Evolutionary conservation across 441 rosid genomes (phyloP), one percentile per base, ranked within the genome.

Genomic region (Eutrema salsugineum): DNA sequence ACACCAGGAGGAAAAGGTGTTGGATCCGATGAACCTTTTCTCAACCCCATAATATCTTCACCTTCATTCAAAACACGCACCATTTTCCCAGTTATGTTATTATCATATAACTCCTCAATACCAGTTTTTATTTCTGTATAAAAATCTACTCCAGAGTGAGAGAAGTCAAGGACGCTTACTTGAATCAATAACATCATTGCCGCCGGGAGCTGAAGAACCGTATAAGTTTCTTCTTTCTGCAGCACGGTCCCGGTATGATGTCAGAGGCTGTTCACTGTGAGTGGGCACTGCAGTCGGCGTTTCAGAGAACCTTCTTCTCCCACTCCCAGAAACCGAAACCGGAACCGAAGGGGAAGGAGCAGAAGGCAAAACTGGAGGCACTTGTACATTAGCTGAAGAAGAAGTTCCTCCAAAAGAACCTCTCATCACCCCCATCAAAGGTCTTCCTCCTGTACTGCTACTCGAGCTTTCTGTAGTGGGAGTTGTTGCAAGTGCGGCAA

Each of bases 1-100:
- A 94, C 99, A 68, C 97, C 99, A 55, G 99, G 99, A 40, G 99
- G 99, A 47, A 92, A 95, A 6, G 98, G 99, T 89, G 86, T 92
- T 60, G 98, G 83, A 84, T 90, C 99, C 75, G 68, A 63, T 70
- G 86, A 71, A 71, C 86, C 81, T 83, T 82, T 92, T 77, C 85
- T 88, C 71, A 82, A 68, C 42, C 89, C 83, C 63, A 66, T 70
- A 36, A 65, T 58, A 75, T 94, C 93, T 68, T 86, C 93, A 86
- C 86, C 99, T 94, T n/a, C 83, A 85, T 40, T 30, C 27, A n/a
- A 58, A 66, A 49, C 39, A 65, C 43, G 6, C 75, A 73, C 65
- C 75, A 86, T 40, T 73, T 73, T n/a, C 81, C 83, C 76, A 78
- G 67, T 55, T 53, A 85, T 70, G 84, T 89, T 77, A 55, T 2